These are phyloP conservation scores for Pezicula neosporulosa DNA, from an alignment of 2,329 filamentous ascomycete genomes.

Conservation along the genomic window DNA sequence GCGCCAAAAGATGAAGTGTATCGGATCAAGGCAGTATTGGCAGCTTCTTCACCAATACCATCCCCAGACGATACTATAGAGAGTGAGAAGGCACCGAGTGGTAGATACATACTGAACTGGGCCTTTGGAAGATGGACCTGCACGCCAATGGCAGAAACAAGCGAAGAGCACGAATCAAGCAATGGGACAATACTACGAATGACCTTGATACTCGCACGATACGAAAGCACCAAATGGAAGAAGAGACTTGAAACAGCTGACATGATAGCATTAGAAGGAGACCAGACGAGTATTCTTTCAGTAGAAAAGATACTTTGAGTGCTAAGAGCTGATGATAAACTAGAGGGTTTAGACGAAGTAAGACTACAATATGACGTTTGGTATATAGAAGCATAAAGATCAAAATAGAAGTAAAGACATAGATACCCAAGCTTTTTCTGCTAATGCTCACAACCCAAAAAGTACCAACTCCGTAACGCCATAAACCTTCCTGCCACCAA, in stretches of 20 bases:
- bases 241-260: slow-evolving; percentile 63
- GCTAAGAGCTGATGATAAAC: too few relatives aligned
- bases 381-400: too few relatives aligned
- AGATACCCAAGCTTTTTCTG: too few relatives aligned
- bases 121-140: slow-evolving; percentile 96
- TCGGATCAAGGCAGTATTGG: slow-evolving; percentile 76
- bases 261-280: slow-evolving; percentile 46
- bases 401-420: too few relatives aligned
- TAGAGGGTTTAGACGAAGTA: too few relatives aligned
- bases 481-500: too few relatives aligned
- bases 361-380: too few relatives aligned
- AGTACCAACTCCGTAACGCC: too few relatives aligned
- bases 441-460: too few relatives aligned
- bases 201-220: slow-evolving; percentile 72
- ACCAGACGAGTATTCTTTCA: slow-evolving; percentile 42
- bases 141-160: slow-evolving; percentile 50
- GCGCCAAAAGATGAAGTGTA: slow-evolving; percentile 94
- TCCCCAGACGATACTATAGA: slow-evolving; percentile 48
- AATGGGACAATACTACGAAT: slow-evolving; percentile 58
- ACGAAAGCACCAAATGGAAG: slow-evolving; percentile 74
- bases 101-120: slow-evolving; percentile 92
- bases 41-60: slow-evolving; percentile 41
- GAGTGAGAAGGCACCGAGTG: slow-evolving; percentile 28
- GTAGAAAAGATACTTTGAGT: slow-evolving; percentile 35
- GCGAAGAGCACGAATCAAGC: slow-evolving; percentile 51